These are phyloP conservation scores for Penicillium italicum DNA, from an alignment of 2,329 filamentous ascomycete species.

Conservation along the genomic window DNA sequence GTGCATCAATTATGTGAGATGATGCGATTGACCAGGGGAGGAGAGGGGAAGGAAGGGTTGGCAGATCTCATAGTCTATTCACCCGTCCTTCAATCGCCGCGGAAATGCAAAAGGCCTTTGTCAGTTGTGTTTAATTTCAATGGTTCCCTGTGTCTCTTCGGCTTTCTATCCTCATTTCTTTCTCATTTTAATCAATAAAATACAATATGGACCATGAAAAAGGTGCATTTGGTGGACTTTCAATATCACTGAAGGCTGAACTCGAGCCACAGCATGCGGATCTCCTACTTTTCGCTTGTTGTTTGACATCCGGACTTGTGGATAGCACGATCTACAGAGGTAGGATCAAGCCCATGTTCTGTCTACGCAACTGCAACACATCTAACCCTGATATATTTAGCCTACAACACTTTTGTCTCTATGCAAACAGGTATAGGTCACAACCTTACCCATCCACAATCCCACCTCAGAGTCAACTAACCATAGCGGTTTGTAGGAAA, in stretches of 20 bases:
- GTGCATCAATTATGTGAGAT: slow-evolving; percentile 1
- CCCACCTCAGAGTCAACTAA: neutral
- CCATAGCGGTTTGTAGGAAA: slow-evolving; percentile 29
- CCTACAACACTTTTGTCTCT: slow-evolving; percentile 45
- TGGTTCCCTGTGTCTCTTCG: neutral
- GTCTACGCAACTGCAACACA: neutral
- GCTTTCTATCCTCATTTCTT: neutral
- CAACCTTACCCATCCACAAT: neutral
- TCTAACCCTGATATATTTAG: slow-evolving; percentile 19
- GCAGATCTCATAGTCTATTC: neutral
- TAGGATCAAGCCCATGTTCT: neutral
- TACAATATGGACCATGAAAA: slow-evolving; percentile 5
- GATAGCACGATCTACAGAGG: slow-evolving; percentile 34
- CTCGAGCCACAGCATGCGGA: slow-evolving; percentile 25
- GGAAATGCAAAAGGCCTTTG: neutral
- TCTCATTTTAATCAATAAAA: neutral
- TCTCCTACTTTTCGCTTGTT: slow-evolving; percentile 27
- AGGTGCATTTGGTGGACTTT: slow-evolving; percentile 4
- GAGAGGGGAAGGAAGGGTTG: neutral
- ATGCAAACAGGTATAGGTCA: slow-evolving; percentile 34
- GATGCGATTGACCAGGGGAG: neutral
- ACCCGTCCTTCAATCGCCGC: neutral
- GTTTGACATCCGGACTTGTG: slow-evolving; percentile 27
- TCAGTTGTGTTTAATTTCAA: neutral
- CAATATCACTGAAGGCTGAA: slow-evolving; percentile 18